Conservation (phyloP, 2,329 filamentous ascomycete species). For the Monilinia aucupariae region DNA sequence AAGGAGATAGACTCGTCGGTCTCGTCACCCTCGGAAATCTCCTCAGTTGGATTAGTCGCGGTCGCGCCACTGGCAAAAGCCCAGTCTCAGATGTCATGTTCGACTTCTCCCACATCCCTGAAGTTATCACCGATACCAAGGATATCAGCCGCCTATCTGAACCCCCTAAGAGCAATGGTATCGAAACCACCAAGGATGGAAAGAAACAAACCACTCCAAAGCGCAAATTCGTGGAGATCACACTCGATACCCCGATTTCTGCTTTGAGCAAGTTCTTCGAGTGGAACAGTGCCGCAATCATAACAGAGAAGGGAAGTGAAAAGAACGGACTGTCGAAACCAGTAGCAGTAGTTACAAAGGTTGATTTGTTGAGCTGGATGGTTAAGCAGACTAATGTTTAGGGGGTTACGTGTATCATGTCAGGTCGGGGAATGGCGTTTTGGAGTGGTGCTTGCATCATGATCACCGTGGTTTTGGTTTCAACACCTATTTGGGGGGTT, state of each 20-base stretch:
- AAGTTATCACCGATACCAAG: slow-evolving; percentile 84
- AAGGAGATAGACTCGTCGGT: slow-evolving; percentile 71
- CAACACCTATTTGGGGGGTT: slow-evolving; percentile 8
- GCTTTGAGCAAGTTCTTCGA: slow-evolving; percentile 90
- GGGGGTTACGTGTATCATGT: not conserved
- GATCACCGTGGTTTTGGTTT: not conserved
- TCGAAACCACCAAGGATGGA: slow-evolving; percentile 28
- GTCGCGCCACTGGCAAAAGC: slow-evolving; percentile 67
- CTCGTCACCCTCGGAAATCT: slow-evolving; percentile 93
- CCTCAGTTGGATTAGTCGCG: slow-evolving; percentile 80
- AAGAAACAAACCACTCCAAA: slow-evolving; percentile 42
- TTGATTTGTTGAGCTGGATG: slow-evolving; percentile 90
- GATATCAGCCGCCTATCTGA: slow-evolving; percentile 45
- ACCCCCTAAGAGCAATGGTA: slow-evolving; percentile 32
- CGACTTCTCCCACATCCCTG: slow-evolving; percentile 79
- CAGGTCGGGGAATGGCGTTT: slow-evolving; percentile 3
- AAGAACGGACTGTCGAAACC: slow-evolving; percentile 60
- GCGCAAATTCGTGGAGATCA: slow-evolving; percentile 88
- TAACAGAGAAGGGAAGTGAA: slow-evolving; percentile 67
- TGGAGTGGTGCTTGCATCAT: not conserved
- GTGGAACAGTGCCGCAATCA: slow-evolving; percentile 94
- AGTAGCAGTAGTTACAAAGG: slow-evolving; percentile 89
- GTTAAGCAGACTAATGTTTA: slow-evolving; percentile 54
- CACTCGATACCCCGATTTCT: slow-evolving; percentile 76
- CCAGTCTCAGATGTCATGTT: slow-evolving; percentile 92